Evolutionary conservation across 1,139 yeast species (phyloP), one percentile per base, ranked within the genome.

Genomic region (Candida sanyaensis): DNA sequence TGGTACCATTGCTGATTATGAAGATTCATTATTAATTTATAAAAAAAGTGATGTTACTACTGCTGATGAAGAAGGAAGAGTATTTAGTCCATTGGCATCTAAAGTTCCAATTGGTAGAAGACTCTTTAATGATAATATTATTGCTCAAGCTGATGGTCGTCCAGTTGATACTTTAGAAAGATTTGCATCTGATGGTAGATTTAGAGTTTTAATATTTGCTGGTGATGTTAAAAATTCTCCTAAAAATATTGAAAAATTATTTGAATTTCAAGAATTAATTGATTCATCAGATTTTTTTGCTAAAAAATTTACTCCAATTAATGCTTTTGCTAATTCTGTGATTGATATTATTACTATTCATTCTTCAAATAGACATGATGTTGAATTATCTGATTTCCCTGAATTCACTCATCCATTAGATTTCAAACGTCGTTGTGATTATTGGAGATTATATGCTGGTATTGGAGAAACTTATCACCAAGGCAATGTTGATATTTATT

Each of bases 1-100:
- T n/a, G 72, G 72, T 37, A 59, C 65, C 17, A 62, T 59, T 42
- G 66, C 64, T 26, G 68, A 67, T 51, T 67, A 67, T 48, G 41
- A 46, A 17, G 53, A 53, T 23, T 65, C 70, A 6, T 13, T 54
- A 7, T 43, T 59, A 43, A 51, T 54, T 27, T 36, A 49, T 27
- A 29, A 42, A 32, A 6, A 26, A 26, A 4, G 28, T 3, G 46
- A 46, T 38, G 37, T 42, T 23, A 42, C 29, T 10, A 17, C 28
- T 12, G 23, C 44, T 5, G 50, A 49, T 32, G 47, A 7, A 12
- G 33, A 43, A 23, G 48, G 49, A 11, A 37, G 47, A 21, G 21
- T 34, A 6, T 37, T 40, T 12, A 33, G 38, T 27, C 8, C 23
- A 23, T 44, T 53, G 24, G 69, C 68, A 29, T 42, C 51, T 24